Conservation (phyloP, 2,329 filamentous ascomycete species). For the Rhynchosporium agropyri region DNA sequence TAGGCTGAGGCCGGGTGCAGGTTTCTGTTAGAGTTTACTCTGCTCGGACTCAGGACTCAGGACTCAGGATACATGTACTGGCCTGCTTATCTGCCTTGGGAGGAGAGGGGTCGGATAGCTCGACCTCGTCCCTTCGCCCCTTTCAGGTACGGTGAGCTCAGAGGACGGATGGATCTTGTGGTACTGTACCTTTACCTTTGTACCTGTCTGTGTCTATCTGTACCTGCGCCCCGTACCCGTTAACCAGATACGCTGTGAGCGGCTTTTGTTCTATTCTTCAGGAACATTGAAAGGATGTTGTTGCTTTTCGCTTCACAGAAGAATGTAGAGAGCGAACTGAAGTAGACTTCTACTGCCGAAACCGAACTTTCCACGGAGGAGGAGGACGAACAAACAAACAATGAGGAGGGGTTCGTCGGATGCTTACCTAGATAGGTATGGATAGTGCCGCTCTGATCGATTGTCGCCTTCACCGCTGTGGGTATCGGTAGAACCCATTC, state of each 20-base stretch:
- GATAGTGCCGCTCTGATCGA: neutral
- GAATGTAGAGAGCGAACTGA: neutral
- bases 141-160: slow-evolving; percentile 1
- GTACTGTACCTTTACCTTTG: neutral
- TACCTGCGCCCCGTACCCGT: too few species aligned
- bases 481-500: neutral
- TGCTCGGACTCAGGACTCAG: neutral
- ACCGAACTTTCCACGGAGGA: neutral
- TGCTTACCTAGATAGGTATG: neutral
- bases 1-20: neutral
- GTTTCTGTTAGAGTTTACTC: neutral
- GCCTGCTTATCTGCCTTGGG: neutral
- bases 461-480: too few species aligned
- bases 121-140: neutral
- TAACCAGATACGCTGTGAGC: too few species aligned
- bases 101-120: slow-evolving; percentile 9
- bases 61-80: too few species aligned
- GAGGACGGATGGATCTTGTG: neutral
- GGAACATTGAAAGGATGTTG: too few species aligned
- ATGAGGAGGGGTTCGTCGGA: slow-evolving; percentile 1
- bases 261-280: too few species aligned
- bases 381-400: neutral
- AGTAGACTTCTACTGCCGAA: too few species aligned
- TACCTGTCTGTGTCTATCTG: too few species aligned
- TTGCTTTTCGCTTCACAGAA: neutral